Evolutionary conservation across 2,329 filamentous ascomycete genomes (phyloP), one percentile per base, ranked within the genome.

Genomic region (Gyromitra esculenta): DNA sequence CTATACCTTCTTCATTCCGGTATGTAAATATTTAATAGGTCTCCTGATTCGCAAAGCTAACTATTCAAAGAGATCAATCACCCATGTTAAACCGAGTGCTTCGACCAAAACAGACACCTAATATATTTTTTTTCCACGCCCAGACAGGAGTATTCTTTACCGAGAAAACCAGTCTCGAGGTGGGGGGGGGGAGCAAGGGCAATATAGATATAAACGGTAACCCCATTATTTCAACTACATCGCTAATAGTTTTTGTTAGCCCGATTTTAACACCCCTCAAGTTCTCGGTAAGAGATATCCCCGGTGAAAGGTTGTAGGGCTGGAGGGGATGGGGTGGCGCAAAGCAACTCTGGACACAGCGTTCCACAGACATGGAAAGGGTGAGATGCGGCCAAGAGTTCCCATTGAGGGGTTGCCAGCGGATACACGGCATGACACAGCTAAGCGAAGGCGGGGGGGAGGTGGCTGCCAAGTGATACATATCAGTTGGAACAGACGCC

Each of bases 391-490:
- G 35, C 37, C 35, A 43, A 60, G 57, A 56, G 31, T 35, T 56
- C 18, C 18, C 15, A 52, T 15, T 52, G n/a, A 2, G n/a, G 48
- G 18, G 48, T 15, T n/a, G 52, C 11, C 21, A 56, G 37, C 9
- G 37, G 57, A 41, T 60, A 41, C 21, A 5, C 57, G 57, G 37
- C 57, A 43, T 35, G n/a, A 41, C 9, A n/a, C 35, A 21, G 5
- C 13, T 60, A 43, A 60, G 57, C 35, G 57, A 60, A 37, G 7
- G 54, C 13, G 31, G 31, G 54, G 25, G 5, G 35, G 37, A 37
- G n/a, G 54, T 9, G 31, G 54, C 54, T 57, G 31, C 25, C 13
- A 57, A 39, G 31, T 54, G 54, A 57, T 35, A 57, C 54, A 37
- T 54, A 13, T 57, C 37, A 43, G 37, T 43, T 43, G 25, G 25